Conservation (phyloP, 202 grass and related monocot genomes). For the Carex sylvatica region DNA sequence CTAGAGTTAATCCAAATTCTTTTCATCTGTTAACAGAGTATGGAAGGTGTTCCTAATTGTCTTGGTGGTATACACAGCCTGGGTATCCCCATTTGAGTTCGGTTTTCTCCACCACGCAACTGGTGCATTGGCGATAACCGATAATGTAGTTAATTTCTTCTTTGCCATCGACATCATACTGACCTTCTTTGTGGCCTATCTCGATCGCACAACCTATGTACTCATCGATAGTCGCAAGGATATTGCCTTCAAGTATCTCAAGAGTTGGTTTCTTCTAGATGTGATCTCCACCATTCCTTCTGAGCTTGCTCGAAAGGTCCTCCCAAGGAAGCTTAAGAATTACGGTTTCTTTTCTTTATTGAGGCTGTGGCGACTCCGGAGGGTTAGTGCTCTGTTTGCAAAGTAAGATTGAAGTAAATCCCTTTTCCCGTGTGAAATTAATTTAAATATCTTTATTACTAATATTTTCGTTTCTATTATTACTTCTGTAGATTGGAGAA, state of each 20-base stretch:
- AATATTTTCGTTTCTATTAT: not conserved
- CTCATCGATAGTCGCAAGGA: conserved; percentile 57
- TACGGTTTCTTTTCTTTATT: conserved; percentile 98
- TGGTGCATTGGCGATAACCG: conserved; percentile 44
- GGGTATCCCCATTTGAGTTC: conserved; percentile 97
- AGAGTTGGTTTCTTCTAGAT: conserved; percentile 88
- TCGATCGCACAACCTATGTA: conserved; percentile 64
- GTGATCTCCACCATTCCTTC: conserved; percentile 75
- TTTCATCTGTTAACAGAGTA: conserved; percentile 26
- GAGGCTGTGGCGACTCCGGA: conserved; percentile 94
- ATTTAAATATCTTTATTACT: not conserved
- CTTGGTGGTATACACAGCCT: conserved; percentile 83
- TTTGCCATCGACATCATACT: conserved; percentile 86
- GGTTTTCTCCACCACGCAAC: conserved; percentile 57
- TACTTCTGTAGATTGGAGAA: conserved; percentile 72
- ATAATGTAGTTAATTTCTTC: conserved; percentile 80
- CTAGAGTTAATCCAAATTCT: not conserved
- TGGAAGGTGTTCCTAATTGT: conserved; percentile 87
- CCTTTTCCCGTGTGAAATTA: not conserved
- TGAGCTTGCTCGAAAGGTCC: conserved; percentile 59
- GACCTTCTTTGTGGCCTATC: conserved; percentile 92
- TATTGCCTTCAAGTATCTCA: conserved; percentile 73
- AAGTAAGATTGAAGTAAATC: conserved; percentile 37
- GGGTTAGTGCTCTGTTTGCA: conserved; percentile 95
- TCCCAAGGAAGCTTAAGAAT: conserved; percentile 52